Conservation (phyloP, 2,329 filamentous ascomycete species). For the Penicillium sp. region DNA sequence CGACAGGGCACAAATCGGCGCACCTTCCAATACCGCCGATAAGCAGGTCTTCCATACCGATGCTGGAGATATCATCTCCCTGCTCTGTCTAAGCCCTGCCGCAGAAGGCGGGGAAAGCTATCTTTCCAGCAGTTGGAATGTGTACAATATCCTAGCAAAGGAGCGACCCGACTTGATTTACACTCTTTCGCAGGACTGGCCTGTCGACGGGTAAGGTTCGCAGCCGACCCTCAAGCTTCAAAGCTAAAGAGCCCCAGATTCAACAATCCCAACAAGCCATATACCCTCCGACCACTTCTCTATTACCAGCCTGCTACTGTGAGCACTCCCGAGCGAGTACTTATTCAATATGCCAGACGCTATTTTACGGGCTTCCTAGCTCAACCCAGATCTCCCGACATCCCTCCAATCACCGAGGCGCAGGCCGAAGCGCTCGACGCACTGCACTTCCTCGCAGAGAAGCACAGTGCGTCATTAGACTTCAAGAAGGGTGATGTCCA, state of each 20-base stretch:
- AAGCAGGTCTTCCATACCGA: slow-evolving; percentile 55
- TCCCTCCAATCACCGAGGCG: slow-evolving; percentile 50
- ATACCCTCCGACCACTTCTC: slow-evolving; percentile 41
- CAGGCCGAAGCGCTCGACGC: slow-evolving; percentile 52
- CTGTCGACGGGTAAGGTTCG: slow-evolving; percentile 42
- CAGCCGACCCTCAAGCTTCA: background rate
- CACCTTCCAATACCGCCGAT: slow-evolving; percentile 23
- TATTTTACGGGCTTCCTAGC: slow-evolving; percentile 51
- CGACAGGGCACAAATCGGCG: slow-evolving; percentile 13
- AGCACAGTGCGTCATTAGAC: slow-evolving; percentile 41
- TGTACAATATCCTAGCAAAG: slow-evolving; percentile 53
- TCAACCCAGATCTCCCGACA: slow-evolving; percentile 39
- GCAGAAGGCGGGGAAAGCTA: slow-evolving; percentile 51
- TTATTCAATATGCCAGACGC: slow-evolving; percentile 59
- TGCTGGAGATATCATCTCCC: slow-evolving; percentile 50
- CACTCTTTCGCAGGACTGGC: slow-evolving; percentile 49
- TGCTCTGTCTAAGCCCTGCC: slow-evolving; percentile 47
- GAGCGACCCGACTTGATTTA: slow-evolving; percentile 52
- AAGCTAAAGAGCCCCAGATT: slow-evolving; percentile 42
- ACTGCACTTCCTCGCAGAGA: slow-evolving; percentile 48
- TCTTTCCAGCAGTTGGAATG: slow-evolving; percentile 50
- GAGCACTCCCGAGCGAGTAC: slow-evolving; percentile 49
- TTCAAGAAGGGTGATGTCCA: slow-evolving; percentile 50
- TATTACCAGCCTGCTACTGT: slow-evolving; percentile 52
- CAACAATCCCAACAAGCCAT: slow-evolving; percentile 46